phyloP scores from a whole-genome alignment of 2,329 filamentous ascomycete genomes.

The Aspergillus alliaceus region DNA sequence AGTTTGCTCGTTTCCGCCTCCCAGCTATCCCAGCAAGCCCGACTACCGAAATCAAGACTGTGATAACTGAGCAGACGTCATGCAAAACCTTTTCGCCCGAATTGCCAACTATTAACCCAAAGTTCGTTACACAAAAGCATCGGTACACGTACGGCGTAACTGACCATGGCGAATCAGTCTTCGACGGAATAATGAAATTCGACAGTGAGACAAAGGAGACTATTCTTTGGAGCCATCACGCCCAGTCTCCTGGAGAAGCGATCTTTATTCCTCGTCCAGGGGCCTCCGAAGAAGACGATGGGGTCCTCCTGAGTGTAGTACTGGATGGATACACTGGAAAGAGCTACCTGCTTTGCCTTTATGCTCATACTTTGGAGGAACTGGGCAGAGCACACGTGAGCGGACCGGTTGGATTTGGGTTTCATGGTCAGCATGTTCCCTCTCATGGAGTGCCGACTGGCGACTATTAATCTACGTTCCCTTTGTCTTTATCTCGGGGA shows the following conservation, averaged over 20 bases:
- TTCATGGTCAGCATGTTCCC: conserved; percentile 50
- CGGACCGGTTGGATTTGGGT: conserved; percentile 53
- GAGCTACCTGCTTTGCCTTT: conserved; percentile 55
- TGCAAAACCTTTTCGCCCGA: conserved; percentile 38
- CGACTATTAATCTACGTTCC: conserved; percentile 19
- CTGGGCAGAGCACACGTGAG: conserved; percentile 52
- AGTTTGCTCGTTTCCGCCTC: conserved; percentile 40
- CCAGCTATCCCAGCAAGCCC: conserved; percentile 28
- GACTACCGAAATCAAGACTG: conserved; percentile 11
- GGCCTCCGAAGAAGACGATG: conserved; percentile 49
- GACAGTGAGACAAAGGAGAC: conserved; percentile 46
- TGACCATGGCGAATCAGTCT: conserved; percentile 49
- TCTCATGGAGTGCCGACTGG: conserved; percentile 23
- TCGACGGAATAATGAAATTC: conserved; percentile 55
- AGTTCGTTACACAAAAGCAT: conserved; percentile 43
- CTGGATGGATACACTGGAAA: conserved; percentile 51
- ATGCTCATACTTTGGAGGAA: conserved; percentile 51
- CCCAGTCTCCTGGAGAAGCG: conserved; percentile 55
- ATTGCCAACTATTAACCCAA: conserved; percentile 53
- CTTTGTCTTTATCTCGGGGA: background rate
- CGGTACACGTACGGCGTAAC: conserved; percentile 52
- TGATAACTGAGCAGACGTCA: conserved; percentile 27
- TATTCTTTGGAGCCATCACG: conserved; percentile 47
- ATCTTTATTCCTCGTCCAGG: conserved; percentile 49
- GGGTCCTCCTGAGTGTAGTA: conserved; percentile 54